A percentile compares a stretch with the other conserved stretches of the same genome.
phyloP scores from a whole-genome alignment of 129 eudicot genomes.

The Helichrysum umbraculigerum region DNA sequence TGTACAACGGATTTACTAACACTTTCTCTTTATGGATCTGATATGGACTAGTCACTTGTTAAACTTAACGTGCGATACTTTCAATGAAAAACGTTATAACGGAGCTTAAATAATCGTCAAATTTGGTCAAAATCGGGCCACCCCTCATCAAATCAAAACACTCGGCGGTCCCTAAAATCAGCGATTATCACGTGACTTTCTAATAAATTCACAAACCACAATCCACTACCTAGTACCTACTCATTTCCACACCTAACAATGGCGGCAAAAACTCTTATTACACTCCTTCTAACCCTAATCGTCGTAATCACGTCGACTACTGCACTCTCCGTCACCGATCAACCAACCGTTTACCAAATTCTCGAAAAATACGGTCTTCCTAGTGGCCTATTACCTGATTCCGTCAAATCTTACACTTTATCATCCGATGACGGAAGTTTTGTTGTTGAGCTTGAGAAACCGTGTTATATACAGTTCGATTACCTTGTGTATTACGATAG shows the following conservation, averaged over 20 bases:
- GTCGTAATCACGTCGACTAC: constrained; percentile 20
- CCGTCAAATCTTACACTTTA: constrained; percentile 64
- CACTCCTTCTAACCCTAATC: constrained; percentile 29
- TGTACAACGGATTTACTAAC: too few species aligned
- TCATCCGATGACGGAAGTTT: constrained; percentile 61
- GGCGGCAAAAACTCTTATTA: constrained; percentile 39
- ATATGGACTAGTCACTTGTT: too few species aligned
- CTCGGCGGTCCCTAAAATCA: neutral
- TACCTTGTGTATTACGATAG: constrained; percentile 75
- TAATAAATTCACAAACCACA: constrained; percentile 10
- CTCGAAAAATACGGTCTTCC: constrained; percentile 77
- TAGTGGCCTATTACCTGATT: constrained; percentile 74
- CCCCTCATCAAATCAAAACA: neutral
- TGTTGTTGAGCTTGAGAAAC: constrained; percentile 49
- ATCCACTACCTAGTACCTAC: neutral
- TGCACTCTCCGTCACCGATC: constrained; percentile 20
- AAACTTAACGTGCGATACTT: too few species aligned
- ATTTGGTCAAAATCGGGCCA: constrained; percentile 9
- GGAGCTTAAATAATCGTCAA: neutral
- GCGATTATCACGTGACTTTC: neutral
- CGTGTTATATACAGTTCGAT: constrained; percentile 83
- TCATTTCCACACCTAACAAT: constrained; percentile 26
- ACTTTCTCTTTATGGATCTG: too few species aligned
- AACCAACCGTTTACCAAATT: constrained; percentile 67
- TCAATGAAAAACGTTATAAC: too few species aligned